Conservation (phyloP, 495 filamentous ascomycete species). For the Pseudotulostoma volvatum region DNA sequence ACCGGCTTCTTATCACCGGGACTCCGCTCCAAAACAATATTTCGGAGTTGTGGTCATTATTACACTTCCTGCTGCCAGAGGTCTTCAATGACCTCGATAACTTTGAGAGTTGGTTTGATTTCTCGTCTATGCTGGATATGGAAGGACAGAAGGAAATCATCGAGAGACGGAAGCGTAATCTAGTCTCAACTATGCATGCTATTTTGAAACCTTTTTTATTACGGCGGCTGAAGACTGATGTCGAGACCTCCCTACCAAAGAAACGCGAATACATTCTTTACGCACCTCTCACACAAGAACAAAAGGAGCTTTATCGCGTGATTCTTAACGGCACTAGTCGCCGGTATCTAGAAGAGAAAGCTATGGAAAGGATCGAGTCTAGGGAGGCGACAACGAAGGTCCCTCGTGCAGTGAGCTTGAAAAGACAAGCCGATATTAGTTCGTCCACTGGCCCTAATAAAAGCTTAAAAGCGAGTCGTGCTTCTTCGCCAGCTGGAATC, state of each 20-base stretch:
- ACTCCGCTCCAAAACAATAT: slow-evolving; percentile 95
- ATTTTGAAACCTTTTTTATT: slow-evolving; percentile 86
- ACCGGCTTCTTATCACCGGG: slow-evolving; percentile 81
- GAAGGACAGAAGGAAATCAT: slow-evolving; percentile 43
- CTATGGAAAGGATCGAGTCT: slow-evolving; percentile 43
- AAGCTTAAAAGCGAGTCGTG: slow-evolving; percentile 52
- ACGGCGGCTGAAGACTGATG: slow-evolving; percentile 80
- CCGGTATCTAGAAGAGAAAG: slow-evolving; percentile 69
- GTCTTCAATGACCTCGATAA: slow-evolving; percentile 80
- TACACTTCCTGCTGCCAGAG: slow-evolving; percentile 84
- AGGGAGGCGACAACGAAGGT: slow-evolving; percentile 13
- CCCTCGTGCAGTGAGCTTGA: slow-evolving; percentile 28
- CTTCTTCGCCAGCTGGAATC: slow-evolving; percentile 49
- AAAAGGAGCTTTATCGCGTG: slow-evolving; percentile 79
- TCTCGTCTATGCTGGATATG: slow-evolving; percentile 68
- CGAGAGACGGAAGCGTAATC: slow-evolving; percentile 49
- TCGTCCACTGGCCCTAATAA: slow-evolving; percentile 38
- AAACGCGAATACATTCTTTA: slow-evolving; percentile 94
- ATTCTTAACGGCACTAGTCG: slow-evolving; percentile 67
- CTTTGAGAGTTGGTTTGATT: slow-evolving; percentile 94
- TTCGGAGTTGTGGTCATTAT: slow-evolving; percentile 82
- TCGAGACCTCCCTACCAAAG: slow-evolving; percentile 74
- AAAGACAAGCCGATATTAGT: slow-evolving; percentile 35
- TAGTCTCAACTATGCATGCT: slow-evolving; percentile 78
- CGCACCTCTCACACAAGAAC: slow-evolving; percentile 71